These are phyloP conservation scores for Catunica adiposa DNA, from an alignment of 2,329 filamentous ascomycete genomes.

Conservation along the genomic window DNA sequence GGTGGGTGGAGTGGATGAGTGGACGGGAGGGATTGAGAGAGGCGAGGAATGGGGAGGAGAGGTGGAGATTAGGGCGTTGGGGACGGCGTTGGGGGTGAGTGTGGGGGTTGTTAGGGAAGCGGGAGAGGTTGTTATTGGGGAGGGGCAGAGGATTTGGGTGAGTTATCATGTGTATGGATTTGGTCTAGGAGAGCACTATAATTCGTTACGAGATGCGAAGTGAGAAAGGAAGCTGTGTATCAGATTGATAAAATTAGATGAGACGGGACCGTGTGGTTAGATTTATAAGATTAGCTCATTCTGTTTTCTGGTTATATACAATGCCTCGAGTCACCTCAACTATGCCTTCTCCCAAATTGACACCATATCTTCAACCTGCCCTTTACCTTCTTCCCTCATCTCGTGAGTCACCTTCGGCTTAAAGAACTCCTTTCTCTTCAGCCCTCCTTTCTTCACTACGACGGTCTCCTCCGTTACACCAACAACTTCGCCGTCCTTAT, in stretches of 20 bases:
- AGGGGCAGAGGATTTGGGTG: conserved; percentile 56
- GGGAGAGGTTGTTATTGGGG: conserved; percentile 54
- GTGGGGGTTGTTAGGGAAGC: conserved; percentile 81
- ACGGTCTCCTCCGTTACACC: neutral
- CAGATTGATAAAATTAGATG: neutral
- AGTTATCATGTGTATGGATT: conserved; percentile 92
- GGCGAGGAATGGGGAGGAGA: conserved; percentile 96
- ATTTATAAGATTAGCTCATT: too few species aligned
- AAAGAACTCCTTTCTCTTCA: conserved; percentile 17
- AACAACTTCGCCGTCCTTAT: conserved; percentile 22
- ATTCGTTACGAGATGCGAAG: conserved; percentile 45
- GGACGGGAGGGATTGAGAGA: conserved; percentile 60
- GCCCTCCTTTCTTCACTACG: neutral
- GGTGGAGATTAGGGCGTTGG: conserved; percentile 72
- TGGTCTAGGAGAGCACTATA: conserved; percentile 93
- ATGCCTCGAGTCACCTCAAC: neutral
- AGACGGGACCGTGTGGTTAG: neutral
- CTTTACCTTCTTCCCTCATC: conserved; percentile 29
- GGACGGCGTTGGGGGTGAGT: conserved; percentile 60
- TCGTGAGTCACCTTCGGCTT: conserved; percentile 34
- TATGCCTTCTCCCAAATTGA: conserved; percentile 28
- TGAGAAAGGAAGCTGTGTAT: neutral
- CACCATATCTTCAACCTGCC: conserved; percentile 34
- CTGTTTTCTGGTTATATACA: too few species aligned
- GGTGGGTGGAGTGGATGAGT: conserved; percentile 59